Evolutionary conservation across 2,329 filamentous ascomycete species (phyloP).

Genomic region (Trichoderma afroharzianum): DNA sequence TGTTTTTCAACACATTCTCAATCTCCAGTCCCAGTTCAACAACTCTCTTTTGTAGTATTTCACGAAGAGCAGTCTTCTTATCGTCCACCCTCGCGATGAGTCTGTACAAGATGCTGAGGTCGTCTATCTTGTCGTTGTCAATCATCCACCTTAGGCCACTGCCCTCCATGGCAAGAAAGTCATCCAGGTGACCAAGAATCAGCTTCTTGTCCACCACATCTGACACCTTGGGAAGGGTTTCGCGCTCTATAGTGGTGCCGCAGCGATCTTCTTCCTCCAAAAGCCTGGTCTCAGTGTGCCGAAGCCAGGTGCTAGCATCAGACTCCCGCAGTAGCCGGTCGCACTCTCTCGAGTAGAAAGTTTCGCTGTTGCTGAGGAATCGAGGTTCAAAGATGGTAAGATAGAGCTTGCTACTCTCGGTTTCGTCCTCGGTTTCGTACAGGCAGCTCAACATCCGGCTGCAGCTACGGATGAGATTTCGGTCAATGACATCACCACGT

Average conservation of each 20-base stretch:
- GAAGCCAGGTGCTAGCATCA: conserved; percentile 79
- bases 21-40: conserved; percentile 78
- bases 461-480: conserved; percentile 75
- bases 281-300: conserved; percentile 69
- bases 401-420: conserved; percentile 78
- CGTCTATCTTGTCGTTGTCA: conserved; percentile 77
- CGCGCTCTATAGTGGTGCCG: conserved; percentile 70
- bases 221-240: conserved; percentile 70
- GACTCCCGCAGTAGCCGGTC: conserved; percentile 69
- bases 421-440: conserved; percentile 76
- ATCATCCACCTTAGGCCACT: conserved; percentile 88
- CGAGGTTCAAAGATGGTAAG: conserved; percentile 75
- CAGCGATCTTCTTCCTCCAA: conserved; percentile 80
- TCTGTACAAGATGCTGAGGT: conserved; percentile 76
- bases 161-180: conserved; percentile 78
- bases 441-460: conserved; percentile 86
- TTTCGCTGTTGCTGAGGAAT: conserved; percentile 66
- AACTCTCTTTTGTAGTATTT: conserved; percentile 69
- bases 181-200: conserved; percentile 71
- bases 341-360: conserved; percentile 75
- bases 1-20: conserved; percentile 62
- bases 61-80: conserved; percentile 66
- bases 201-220: conserved; percentile 76
- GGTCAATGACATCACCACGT: conserved; percentile 83
- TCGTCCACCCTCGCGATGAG: conserved; percentile 74